Conservation (phyloP, 345 rosid species). For the Murraya koenigii region DNA sequence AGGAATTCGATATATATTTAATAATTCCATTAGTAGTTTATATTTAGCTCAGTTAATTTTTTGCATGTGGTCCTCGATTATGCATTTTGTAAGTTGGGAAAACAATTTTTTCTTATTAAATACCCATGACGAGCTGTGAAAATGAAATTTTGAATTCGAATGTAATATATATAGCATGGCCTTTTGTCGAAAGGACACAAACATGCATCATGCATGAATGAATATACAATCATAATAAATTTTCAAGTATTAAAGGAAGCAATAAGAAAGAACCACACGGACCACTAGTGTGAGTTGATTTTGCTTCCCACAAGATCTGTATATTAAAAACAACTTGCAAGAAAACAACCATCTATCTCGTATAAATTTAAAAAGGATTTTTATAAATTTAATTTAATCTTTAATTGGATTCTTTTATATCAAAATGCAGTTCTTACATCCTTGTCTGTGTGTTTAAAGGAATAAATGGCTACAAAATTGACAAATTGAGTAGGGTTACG, state of each 20-base stretch:
- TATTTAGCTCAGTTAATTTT: no score
- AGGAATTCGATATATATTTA: no score
- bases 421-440: neutral
- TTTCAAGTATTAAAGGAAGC: neutral
- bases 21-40: no score
- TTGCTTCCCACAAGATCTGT: neutral
- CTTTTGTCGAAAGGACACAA: neutral
- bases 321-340: neutral
- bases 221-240: neutral
- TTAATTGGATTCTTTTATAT: neutral
- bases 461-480: neutral
- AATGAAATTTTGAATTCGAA: neutral
- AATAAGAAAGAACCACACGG: neutral
- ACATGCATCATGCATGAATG: neutral
- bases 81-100: neutral
- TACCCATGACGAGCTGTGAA: conserved; percentile 4
- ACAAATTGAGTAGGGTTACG: neutral
- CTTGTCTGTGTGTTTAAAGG: neutral
- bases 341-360: neutral
- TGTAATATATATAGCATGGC: neutral
- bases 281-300: neutral
- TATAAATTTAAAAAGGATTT: neutral
- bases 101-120: neutral
- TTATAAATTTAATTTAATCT: neutral
- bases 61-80: neutral